Conservation (phyloP, 2,329 filamentous ascomycete species). For the Cladosporium oxysporum region DNA sequence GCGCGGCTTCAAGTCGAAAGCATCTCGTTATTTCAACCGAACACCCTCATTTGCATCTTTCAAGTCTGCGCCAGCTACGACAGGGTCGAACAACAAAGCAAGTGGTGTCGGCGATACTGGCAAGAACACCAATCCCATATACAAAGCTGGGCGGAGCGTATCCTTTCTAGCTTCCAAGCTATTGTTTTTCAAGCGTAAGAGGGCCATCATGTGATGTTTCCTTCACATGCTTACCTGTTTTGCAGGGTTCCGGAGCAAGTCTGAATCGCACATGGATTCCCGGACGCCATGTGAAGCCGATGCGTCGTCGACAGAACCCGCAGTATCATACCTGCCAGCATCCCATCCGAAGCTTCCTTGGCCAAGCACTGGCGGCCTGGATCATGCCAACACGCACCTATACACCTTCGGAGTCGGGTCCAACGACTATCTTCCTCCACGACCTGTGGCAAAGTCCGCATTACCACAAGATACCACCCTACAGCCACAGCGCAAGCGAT, state of each 20-base stretch:
- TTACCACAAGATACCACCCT: neutral
- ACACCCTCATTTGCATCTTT: constrained; percentile 16
- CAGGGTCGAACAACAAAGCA: neutral
- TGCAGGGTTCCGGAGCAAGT: constrained; percentile 4
- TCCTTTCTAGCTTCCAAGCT: neutral
- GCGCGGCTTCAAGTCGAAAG: constrained; percentile 15
- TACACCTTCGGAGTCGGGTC: constrained; percentile 13
- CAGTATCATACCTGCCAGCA: neutral
- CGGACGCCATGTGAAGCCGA: neutral
- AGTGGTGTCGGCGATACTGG: neutral
- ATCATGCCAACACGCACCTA: neutral
- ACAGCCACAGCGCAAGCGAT: constrained; percentile 15
- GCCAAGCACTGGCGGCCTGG: constrained; percentile 17
- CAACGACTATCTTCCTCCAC: neutral
- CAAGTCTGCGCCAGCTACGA: constrained; percentile 7
- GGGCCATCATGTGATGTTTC: neutral
- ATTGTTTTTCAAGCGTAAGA: constrained; percentile 4
- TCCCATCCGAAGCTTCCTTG: neutral
- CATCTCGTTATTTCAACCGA: constrained; percentile 14
- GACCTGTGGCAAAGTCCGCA: neutral
- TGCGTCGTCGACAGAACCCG: neutral
- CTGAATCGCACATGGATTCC: constrained; percentile 1
- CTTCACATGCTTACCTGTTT: neutral
- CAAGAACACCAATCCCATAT: neutral
- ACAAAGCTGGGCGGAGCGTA: constrained; percentile 1